These are phyloP conservation scores for Trichoderma erinaceum DNA, from an alignment of 495 filamentous ascomycete species.

Conservation along the genomic window DNA sequence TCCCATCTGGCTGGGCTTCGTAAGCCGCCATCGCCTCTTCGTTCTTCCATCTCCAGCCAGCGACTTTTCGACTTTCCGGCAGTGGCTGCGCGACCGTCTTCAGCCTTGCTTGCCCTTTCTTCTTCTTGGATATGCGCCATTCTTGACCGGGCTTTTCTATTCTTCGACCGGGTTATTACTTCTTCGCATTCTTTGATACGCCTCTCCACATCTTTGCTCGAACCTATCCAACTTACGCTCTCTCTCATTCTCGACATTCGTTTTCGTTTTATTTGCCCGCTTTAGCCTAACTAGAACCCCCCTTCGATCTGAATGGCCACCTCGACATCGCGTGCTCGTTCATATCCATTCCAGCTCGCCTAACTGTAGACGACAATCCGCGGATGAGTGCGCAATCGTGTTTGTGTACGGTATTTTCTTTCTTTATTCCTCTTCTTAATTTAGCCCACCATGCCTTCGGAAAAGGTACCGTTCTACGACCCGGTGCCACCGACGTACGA, in stretches of 20 bases:
- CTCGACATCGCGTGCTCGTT: constrained; percentile 6
- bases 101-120: background rate
- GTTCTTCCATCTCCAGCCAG: background rate
- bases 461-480: constrained; percentile 47
- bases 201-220: background rate
- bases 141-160: background rate
- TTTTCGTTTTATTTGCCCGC: constrained; percentile 4
- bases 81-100: background rate
- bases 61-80: background rate
- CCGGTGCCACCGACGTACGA: constrained; percentile 78
- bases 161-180: background rate
- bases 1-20: background rate
- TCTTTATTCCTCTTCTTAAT: background rate
- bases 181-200: background rate
- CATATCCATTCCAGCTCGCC: background rate
- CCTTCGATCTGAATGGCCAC: constrained; percentile 3
- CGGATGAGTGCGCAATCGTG: constrained; percentile 8
- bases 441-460: constrained; percentile 37
- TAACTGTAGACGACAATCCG: background rate
- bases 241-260: constrained; percentile 8
- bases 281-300: background rate
- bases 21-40: background rate
- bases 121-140: background rate
- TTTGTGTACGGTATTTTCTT: background rate
- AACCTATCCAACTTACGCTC: background rate